Conservation (phyloP, 2,329 filamentous ascomycete species). For the Didymellaceae sp. region DNA sequence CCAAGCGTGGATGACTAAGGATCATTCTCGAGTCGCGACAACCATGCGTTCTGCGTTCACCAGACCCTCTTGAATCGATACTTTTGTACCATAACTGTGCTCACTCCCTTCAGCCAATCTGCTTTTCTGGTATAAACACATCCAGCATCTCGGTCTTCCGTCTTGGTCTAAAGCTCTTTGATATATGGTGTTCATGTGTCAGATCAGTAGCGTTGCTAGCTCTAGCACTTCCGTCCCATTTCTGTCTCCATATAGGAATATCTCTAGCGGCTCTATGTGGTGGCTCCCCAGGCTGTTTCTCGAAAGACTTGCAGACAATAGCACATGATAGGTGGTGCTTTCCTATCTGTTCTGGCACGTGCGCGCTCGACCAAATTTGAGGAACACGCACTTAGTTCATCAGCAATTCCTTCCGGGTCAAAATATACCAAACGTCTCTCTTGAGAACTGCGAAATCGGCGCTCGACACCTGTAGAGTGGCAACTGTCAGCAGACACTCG, state of each 20-base stretch:
- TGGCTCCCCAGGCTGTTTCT: constrained; percentile 8
- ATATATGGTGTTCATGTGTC: neutral
- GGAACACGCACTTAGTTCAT: constrained; percentile 26
- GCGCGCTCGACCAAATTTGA: constrained; percentile 35
- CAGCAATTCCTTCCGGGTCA: constrained; percentile 20
- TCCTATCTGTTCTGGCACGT: constrained; percentile 34
- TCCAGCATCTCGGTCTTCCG: constrained; percentile 11
- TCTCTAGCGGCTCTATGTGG: neutral
- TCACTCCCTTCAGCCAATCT: neutral
- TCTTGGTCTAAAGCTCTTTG: neutral
- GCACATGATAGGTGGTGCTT: constrained; percentile 17
- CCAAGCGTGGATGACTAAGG: constrained; percentile 26
- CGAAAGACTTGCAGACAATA: neutral
- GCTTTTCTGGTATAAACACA: neutral
- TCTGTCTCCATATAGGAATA: neutral
- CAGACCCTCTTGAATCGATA: neutral
- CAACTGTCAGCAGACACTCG: neutral
- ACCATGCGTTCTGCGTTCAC: neutral
- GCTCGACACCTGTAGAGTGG: neutral
- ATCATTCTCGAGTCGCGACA: constrained; percentile 9
- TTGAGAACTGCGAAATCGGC: neutral
- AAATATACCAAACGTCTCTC: constrained; percentile 3
- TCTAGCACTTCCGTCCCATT: constrained; percentile 1
- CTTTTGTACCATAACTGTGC: constrained; percentile 2
- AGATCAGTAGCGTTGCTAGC: constrained; percentile 24